Conservation (phyloP, 2,329 filamentous ascomycete species). For the Gyromitra esculenta region DNA sequence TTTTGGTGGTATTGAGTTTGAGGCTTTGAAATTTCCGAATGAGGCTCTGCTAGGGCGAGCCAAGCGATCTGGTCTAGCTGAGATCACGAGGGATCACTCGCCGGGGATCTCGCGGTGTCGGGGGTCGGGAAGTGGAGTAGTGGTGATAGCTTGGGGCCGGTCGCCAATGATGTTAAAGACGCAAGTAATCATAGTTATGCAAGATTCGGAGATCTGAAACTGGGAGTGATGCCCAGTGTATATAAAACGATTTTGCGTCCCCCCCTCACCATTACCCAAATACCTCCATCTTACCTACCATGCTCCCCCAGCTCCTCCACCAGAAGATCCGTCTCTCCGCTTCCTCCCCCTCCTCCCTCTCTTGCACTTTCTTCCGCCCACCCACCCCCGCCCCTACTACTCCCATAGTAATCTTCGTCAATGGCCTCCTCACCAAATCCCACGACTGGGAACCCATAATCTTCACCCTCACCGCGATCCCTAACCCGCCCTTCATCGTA, state of each 20-base stretch:
- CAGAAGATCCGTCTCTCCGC: constrained; percentile 16
- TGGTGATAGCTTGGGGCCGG: background rate
- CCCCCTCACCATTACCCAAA: background rate
- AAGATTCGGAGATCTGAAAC: background rate
- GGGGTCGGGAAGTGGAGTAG: too few species aligned
- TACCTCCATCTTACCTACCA: background rate
- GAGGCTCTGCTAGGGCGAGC: constrained; percentile 35
- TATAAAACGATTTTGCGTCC: background rate
- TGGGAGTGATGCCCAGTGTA: background rate
- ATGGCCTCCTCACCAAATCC: constrained; percentile 34
- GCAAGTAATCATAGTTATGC: background rate
- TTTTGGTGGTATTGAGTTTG: constrained; percentile 19
- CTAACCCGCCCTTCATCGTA: constrained; percentile 15
- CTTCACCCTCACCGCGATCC: background rate
- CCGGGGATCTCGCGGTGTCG: too few species aligned
- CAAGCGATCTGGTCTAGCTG: background rate
- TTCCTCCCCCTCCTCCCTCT: constrained; percentile 2
- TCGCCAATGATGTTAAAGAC: constrained; percentile 6
- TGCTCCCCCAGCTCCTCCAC: constrained; percentile 11
- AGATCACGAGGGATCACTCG: constrained; percentile 33
- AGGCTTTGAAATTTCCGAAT: constrained; percentile 20
- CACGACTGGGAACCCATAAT: constrained; percentile 14
- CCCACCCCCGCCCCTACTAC: background rate
- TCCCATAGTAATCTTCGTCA: constrained; percentile 17
- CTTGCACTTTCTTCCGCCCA: constrained; percentile 19